Conservation (phyloP, 768 basidiomycete genomes). For the Kwoniella europaea region DNA sequence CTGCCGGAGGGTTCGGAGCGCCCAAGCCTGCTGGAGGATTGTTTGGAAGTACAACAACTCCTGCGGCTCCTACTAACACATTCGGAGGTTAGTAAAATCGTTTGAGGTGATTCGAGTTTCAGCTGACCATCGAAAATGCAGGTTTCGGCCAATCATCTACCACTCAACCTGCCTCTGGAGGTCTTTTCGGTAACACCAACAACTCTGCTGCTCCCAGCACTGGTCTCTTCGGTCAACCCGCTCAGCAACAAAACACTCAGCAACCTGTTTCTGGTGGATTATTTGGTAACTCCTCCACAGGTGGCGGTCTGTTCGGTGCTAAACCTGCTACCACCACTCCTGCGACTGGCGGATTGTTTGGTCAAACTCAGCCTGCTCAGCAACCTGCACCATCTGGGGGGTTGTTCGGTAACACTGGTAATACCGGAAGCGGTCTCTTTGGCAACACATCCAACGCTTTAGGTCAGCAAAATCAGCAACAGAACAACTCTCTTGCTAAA, state of each 20-base stretch:
- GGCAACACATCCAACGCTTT: constrained; percentile 51
- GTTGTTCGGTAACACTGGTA: constrained; percentile 34
- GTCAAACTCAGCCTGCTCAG: constrained; percentile 34
- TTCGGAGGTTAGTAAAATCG: constrained; percentile 35
- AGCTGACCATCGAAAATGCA: constrained; percentile 9
- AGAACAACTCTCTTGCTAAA: constrained; percentile 36
- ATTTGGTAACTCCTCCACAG: constrained; percentile 37
- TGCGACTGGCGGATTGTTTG: constrained; percentile 57
- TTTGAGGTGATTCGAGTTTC: not conserved
- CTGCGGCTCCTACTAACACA: constrained; percentile 20
- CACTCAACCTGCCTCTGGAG: constrained; percentile 35
- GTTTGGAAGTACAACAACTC: constrained; percentile 35
- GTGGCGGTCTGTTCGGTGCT: constrained; percentile 38
- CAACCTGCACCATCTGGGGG: constrained; percentile 24
- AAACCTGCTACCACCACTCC: constrained; percentile 34
- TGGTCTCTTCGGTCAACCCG: constrained; percentile 39
- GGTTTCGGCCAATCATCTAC: constrained; percentile 37
- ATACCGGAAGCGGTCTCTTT: constrained; percentile 45
- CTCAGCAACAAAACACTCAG: constrained; percentile 27
- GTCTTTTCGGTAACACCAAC: constrained; percentile 34
- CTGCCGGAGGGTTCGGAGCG: constrained; percentile 45
- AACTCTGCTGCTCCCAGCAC: constrained; percentile 21
- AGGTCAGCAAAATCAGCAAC: constrained; percentile 57
- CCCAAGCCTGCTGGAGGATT: constrained; percentile 34
- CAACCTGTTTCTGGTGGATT: constrained; percentile 28